A percentile compares a stretch with the other conserved stretches of the same genome.
Evolutionary conservation across 768 basidiomycete species (phyloP).

Genomic region (Kwoniella dejecticola): DNA sequence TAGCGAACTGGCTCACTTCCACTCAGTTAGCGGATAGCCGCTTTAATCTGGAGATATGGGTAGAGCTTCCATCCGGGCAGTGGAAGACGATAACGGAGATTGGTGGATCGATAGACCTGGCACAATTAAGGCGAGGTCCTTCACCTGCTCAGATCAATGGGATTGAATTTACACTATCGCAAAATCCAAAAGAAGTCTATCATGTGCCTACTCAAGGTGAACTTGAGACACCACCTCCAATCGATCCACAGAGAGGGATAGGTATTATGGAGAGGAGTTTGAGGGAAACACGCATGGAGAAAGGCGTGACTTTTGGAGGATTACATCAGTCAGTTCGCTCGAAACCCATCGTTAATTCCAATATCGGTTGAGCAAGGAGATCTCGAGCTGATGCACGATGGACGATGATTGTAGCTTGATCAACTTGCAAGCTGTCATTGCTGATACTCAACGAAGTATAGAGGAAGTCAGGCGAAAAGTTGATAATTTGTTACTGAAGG

Average conservation of each 20-base stretch:
- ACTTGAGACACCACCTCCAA: constrained; percentile 8
- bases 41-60: constrained; percentile 59
- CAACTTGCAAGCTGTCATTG: constrained; percentile 58
- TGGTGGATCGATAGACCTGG: constrained; percentile 29
- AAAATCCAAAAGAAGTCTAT: constrained; percentile 26
- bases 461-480: constrained; percentile 54
- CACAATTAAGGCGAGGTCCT: constrained; percentile 24
- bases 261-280: constrained; percentile 49
- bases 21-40: constrained; percentile 60
- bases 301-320: constrained; percentile 55
- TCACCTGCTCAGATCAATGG: constrained; percentile 25
- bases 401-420: constrained; percentile 58
- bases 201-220: no score
- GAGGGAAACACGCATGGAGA: constrained; percentile 55
- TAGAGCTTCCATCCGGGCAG: constrained; percentile 29
- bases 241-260: constrained; percentile 45
- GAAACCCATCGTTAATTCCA: neutral
- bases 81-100: constrained; percentile 33
- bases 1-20: constrained; percentile 63
- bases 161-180: constrained; percentile 37
- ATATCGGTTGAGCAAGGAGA: no score
- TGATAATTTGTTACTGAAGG: constrained; percentile 49
- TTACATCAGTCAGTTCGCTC: constrained; percentile 62
- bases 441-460: constrained; percentile 57
- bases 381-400: no score